Conservation (phyloP, 148 eudicot genomes). For the Pharnaceum exiguum region DNA sequence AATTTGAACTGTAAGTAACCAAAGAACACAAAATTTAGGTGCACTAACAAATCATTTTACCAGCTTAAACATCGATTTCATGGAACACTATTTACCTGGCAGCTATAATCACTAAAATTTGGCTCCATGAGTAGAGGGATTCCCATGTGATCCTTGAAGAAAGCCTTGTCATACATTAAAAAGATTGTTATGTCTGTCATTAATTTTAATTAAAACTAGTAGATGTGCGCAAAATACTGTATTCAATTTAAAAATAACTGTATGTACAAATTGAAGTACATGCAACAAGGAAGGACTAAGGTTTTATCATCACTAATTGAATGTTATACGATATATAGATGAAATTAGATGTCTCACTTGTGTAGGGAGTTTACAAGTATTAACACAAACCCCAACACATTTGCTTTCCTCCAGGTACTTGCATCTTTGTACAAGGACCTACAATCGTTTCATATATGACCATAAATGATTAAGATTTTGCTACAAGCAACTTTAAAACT, state of each 20-base stretch:
- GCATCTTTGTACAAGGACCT: constrained; percentile 96
- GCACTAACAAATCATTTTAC: neutral
- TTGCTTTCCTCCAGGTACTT: constrained; percentile 95
- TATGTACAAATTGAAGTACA: neutral
- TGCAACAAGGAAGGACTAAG: no score
- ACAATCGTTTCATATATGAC: constrained; percentile 9
- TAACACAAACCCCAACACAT: constrained; percentile 88
- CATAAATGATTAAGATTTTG: neutral
- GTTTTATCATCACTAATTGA: no score
- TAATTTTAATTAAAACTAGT: neutral
- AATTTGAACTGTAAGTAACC: constrained; percentile 60
- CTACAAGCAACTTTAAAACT: neutral
- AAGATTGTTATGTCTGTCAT: neutral
- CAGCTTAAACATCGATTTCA: neutral
- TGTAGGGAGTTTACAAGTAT: constrained; percentile 95
- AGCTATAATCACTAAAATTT: constrained; percentile 82
- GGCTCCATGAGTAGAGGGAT: constrained; percentile 94
- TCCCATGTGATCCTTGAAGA: constrained; percentile 86
- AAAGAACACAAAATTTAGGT: neutral
- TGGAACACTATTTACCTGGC: constrained; percentile 55
- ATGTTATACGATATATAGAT: neutral
- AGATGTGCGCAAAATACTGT: neutral
- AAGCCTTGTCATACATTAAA: constrained; percentile 36
- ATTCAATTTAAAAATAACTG: neutral
- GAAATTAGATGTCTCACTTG: constrained; percentile 46